Conservation (phyloP, 129 eudicot genomes). For the Flaveria robusta region DNA sequence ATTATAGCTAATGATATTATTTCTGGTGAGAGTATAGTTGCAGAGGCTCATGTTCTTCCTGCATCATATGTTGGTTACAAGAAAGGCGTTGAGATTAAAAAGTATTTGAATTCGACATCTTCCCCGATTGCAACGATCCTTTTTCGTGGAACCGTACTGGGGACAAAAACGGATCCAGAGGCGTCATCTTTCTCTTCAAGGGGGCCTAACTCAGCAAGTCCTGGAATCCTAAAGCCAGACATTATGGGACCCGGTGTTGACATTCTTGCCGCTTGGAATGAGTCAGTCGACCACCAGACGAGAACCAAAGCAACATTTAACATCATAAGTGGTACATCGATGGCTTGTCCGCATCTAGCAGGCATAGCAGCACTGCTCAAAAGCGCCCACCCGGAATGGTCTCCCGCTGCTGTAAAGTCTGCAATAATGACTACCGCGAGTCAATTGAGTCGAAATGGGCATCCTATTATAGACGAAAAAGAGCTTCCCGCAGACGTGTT, state of each 20-base stretch:
- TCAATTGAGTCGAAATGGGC: conserved; percentile 24
- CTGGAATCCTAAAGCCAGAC: conserved; percentile 61
- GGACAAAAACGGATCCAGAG: conserved; percentile 38
- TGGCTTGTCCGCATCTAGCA: conserved; percentile 63
- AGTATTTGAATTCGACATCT: conserved; percentile 45
- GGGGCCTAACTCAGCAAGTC: conserved; percentile 52
- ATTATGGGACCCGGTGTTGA: conserved; percentile 55
- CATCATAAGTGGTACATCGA: conserved; percentile 51
- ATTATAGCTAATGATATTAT: too few species aligned
- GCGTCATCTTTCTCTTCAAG: conserved; percentile 56
- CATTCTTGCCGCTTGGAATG: conserved; percentile 62
- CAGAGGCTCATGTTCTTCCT: conserved; percentile 50
- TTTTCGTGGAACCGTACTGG: conserved; percentile 41
- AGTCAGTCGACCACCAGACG: conserved; percentile 36
- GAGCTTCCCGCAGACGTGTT: conserved; percentile 40
- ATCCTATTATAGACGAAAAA: conserved; percentile 44
- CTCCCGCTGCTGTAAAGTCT: conserved; percentile 68
- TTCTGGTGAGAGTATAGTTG: conserved; percentile 28
- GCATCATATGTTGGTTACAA: conserved; percentile 46
- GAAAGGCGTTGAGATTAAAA: conserved; percentile 27
- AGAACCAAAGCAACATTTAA: conserved; percentile 38
- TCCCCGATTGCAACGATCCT: conserved; percentile 43
- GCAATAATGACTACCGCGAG: conserved; percentile 67
- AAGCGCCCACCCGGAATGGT: conserved; percentile 64
- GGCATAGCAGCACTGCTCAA: conserved; percentile 37